Percentiles rank a stretch among this genome's conserved stretches.
These are phyloP conservation scores for Trypanosoma scelopori DNA, from an alignment of 208 protist species.

Conservation along the genomic window DNA sequence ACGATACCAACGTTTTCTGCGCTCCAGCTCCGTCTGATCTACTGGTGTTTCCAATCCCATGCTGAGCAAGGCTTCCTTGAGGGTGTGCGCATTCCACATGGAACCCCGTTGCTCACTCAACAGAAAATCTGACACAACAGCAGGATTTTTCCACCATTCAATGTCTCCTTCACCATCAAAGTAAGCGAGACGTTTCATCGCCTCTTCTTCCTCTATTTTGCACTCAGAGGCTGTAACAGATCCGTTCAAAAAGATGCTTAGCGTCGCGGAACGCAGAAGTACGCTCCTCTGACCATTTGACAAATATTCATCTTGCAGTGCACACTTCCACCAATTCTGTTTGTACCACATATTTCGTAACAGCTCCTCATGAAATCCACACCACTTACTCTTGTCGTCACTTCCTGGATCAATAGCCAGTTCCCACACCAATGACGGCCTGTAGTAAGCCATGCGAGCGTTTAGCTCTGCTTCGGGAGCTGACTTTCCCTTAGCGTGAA, in stretches of 20 bases:
- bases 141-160: constrained; percentile 44
- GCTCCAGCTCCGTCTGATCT: constrained; percentile 20
- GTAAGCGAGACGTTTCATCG: constrained; percentile 15
- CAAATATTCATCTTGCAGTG: constrained; percentile 20
- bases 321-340: constrained; percentile 39
- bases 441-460: constrained; percentile 15
- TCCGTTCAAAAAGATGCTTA: constrained; percentile 8
- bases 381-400: constrained; percentile 20
- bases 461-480: constrained; percentile 26
- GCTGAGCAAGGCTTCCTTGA: constrained; percentile 26
- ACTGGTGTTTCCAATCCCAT: constrained; percentile 30
- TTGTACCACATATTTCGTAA: constrained; percentile 19
- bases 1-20: constrained; percentile 33
- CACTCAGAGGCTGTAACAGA: constrained; percentile 3
- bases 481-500: constrained; percentile 25
- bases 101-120: constrained; percentile 10
- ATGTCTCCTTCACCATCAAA: constrained; percentile 32
- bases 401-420: constrained; percentile 20
- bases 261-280: neutral
- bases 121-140: constrained; percentile 28
- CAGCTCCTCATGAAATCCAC: constrained; percentile 21
- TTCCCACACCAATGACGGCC: constrained; percentile 22
- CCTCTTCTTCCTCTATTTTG: constrained; percentile 20
- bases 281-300: constrained; percentile 5
- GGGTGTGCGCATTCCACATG: constrained; percentile 32